Evolutionary conservation across 192 early-diverging fungal species (phyloP).

Genomic region (Coemansia brasiliensis): DNA sequence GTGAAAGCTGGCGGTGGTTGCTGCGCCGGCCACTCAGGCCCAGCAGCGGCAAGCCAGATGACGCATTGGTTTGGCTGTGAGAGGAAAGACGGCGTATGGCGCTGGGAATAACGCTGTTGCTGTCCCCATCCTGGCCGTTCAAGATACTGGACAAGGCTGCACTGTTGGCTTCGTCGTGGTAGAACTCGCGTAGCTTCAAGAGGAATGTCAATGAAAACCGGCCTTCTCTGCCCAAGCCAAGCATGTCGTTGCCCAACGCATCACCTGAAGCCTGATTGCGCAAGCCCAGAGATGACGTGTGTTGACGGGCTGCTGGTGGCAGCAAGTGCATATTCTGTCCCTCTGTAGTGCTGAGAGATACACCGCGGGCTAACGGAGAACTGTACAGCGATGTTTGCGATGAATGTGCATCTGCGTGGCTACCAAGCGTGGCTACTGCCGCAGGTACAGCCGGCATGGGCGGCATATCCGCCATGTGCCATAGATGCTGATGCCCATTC

Average conservation of each 20-base stretch:
- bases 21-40: slow-evolving; percentile 1
- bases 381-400: slow-evolving; percentile 20
- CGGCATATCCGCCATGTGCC: slow-evolving; percentile 26
- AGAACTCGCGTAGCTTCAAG: slow-evolving; percentile 24
- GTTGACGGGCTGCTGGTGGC: background rate
- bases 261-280: slow-evolving; percentile 1
- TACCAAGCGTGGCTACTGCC: background rate
- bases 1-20: slow-evolving; percentile 12
- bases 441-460: slow-evolving; percentile 30
- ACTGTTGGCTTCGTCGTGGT: slow-evolving; percentile 26
- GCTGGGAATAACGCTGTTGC: slow-evolving; percentile 29
- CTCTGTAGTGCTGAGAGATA: slow-evolving; percentile 3
- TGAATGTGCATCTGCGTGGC: background rate
- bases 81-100: slow-evolving; percentile 16
- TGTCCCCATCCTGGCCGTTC: background rate
- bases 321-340: background rate
- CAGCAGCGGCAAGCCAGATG: background rate
- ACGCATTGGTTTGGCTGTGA: background rate
- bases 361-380: slow-evolving; percentile 13
- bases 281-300: background rate
- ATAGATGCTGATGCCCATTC: slow-evolving; percentile 12
- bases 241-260: background rate
- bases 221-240: background rate
- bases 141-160: slow-evolving; percentile 14
- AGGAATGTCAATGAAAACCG: slow-evolving; percentile 41